Percentiles rank a stretch among this genome's conserved stretches.
These are phyloP conservation scores for Mangifera indica DNA, from an alignment of 345 rosid genomes.

Conservation along the genomic window DNA sequence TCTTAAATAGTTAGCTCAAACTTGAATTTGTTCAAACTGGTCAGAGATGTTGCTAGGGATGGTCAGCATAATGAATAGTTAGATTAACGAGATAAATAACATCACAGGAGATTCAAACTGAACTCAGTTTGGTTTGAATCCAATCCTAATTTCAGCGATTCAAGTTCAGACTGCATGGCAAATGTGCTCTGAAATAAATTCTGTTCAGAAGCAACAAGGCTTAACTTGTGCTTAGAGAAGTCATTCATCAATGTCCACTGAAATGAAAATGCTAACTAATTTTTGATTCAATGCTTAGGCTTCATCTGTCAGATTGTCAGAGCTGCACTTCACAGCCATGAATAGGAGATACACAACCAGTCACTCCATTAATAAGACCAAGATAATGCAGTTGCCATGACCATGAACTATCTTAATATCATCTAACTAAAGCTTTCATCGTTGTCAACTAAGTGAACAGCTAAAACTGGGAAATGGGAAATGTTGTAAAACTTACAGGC, in stretches of 20 bases:
- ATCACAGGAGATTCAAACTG: no score
- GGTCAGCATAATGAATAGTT: no score
- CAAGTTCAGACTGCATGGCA: neutral
- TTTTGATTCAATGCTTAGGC: neutral
- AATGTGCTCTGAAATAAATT: conserved; percentile 1
- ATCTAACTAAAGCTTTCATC: conserved; percentile 1
- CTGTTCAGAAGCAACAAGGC: neutral
- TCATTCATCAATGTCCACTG: conserved; percentile 1
- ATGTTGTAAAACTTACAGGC: conserved; percentile 41
- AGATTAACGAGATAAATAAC: no score
- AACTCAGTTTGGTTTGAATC: no score
- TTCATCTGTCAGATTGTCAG: conserved; percentile 7
- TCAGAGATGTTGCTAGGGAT: no score
- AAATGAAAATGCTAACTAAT: conserved; percentile 3
- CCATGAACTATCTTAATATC: neutral
- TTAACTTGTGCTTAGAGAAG: neutral
- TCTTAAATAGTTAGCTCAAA: no score
- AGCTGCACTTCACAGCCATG: neutral
- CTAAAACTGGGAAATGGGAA: neutral
- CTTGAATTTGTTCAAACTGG: no score
- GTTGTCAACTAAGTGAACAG: conserved; percentile 11
- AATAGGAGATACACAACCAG: neutral
- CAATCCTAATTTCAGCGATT: neutral
- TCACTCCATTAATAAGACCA: neutral
- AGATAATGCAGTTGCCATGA: neutral